Evolutionary conservation across 345 rosid genomes (phyloP).

Genomic region (Euphorbia peplus): DNA sequence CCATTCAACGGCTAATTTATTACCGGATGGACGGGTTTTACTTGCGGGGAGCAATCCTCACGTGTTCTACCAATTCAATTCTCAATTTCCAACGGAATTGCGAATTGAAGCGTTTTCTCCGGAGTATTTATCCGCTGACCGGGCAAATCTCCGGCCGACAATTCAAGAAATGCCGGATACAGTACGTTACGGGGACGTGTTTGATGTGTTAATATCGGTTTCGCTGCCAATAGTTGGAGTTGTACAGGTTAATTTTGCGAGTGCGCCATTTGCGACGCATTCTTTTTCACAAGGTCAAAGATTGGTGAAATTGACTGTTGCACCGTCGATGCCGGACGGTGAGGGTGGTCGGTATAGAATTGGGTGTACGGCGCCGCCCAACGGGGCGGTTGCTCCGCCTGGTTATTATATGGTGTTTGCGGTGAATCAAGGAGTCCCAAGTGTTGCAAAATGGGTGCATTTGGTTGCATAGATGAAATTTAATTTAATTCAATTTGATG

Average conservation of each 20-base stretch:
- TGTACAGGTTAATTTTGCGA: conserved; percentile 33
- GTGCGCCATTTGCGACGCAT: conserved; percentile 78
- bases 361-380: conserved; percentile 69
- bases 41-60: conserved; percentile 93
- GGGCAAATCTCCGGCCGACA: conserved; percentile 68
- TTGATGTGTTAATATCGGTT: conserved; percentile 47
- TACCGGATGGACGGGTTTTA: conserved; percentile 77
- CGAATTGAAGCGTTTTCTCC: conserved; percentile 89
- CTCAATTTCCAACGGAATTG: conserved; percentile 67
- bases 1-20: conserved; percentile 84
- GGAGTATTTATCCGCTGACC: conserved; percentile 70
- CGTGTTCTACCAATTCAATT: conserved; percentile 55
- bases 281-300: conserved; percentile 87
- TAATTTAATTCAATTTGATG: no score
- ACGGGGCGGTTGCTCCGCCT: conserved; percentile 74
- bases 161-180: conserved; percentile 28
- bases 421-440: conserved; percentile 87
- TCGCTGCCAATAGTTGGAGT: conserved; percentile 70
- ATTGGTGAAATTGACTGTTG: conserved; percentile 59
- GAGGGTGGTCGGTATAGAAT: conserved; percentile 45
- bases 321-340: conserved; percentile 47
- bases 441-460: conserved; percentile 81
- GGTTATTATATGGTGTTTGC: conserved; percentile 90
- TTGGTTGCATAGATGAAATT: conserved; percentile 32
- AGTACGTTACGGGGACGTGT: conserved; percentile 24